Percentiles rank a stretch among this genome's conserved stretches.
Conservation (phyloP, 1,284 basidiomycete genomes). For the Pascua sp. region DNA sequence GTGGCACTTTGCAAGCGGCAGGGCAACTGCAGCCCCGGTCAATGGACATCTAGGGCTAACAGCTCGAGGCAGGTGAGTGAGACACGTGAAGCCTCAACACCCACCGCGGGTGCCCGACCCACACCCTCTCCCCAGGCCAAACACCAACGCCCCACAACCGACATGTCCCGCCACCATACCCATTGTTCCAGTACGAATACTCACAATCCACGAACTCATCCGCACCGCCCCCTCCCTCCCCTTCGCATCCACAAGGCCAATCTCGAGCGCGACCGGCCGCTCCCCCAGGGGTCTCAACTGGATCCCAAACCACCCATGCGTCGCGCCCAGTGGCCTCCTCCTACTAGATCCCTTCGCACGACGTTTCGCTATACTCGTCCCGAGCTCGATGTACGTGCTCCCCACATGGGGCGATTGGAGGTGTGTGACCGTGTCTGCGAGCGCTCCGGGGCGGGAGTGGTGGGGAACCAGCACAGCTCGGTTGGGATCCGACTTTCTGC, state of each 20-base stretch:
- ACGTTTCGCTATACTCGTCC: background rate
- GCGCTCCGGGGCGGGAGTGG: slow-evolving; percentile 40
- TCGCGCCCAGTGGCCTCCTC: slow-evolving; percentile 56
- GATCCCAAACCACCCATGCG: slow-evolving; percentile 68
- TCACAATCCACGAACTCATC: slow-evolving; percentile 76
- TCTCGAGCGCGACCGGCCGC: slow-evolving; percentile 67
- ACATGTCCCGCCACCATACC: background rate
- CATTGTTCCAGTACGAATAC: no score
- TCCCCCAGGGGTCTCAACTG: slow-evolving; percentile 65
- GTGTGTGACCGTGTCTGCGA: slow-evolving; percentile 67
- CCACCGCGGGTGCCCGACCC: no score
- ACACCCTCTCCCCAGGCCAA: no score
- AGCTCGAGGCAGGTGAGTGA: no score
- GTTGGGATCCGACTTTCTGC: background rate
- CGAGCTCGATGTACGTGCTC: slow-evolving; percentile 59
- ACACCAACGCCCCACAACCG: no score
- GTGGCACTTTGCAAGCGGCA: no score
- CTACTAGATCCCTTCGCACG: no score
- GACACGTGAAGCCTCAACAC: no score
- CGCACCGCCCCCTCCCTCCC: slow-evolving; percentile 63
- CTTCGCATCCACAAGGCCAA: slow-evolving; percentile 65
- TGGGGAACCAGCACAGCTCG: slow-evolving; percentile 45
- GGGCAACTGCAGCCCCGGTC: no score
- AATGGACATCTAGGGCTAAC: no score
- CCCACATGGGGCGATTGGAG: slow-evolving; percentile 71